These are phyloP conservation scores for Solanum habrochaites DNA, from an alignment of 257 asterid species.

Conservation along the genomic window DNA sequence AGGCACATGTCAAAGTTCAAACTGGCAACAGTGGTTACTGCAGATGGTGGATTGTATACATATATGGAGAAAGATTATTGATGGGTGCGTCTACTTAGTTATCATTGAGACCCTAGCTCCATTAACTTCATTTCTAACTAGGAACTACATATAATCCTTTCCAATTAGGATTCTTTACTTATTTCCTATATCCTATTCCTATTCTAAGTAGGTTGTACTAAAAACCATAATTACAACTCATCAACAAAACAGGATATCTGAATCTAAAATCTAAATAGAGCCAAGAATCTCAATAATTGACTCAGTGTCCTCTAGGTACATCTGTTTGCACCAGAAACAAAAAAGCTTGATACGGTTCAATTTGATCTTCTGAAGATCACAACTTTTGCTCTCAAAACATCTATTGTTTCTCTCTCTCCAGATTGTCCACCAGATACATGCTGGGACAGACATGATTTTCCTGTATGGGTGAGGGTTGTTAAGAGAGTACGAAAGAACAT, in stretches of 20 bases:
- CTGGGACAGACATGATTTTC: neutral
- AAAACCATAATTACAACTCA: neutral
- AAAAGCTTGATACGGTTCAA: neutral
- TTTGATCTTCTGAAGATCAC: neutral
- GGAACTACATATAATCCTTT: neutral
- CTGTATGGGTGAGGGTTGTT: neutral
- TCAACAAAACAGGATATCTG: neutral
- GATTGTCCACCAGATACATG: neutral
- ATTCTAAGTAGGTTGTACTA: neutral
- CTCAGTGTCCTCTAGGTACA: neutral
- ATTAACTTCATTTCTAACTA: neutral
- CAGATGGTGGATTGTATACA: neutral
- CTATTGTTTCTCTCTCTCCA: neutral
- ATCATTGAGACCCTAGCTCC: neutral
- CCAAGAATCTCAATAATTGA: neutral
- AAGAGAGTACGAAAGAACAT: neutral
- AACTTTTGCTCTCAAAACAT: neutral
- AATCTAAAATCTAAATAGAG: neutral
- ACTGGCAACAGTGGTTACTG: neutral
- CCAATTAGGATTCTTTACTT: neutral
- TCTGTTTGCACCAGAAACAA: neutral
- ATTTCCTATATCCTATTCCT: neutral
- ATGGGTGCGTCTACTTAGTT: neutral
- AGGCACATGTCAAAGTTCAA: neutral
- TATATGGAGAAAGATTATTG: neutral